Evolutionary conservation across 257 asterid species (phyloP), one percentile per base, ranked within the genome.

Genomic region (Salvia hispanica): DNA sequence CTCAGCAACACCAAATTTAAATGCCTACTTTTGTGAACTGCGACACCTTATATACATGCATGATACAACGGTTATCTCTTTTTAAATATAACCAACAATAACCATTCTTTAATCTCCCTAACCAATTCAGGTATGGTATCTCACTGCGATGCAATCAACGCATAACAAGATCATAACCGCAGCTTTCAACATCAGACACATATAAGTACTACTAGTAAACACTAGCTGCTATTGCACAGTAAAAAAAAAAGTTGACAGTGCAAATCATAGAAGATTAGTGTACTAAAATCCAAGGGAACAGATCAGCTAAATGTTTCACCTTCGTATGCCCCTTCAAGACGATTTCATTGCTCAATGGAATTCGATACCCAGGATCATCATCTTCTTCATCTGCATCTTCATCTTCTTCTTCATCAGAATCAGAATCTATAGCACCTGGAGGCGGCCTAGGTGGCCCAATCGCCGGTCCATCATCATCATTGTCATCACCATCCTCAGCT

Each of bases 341-440:
- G 76, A 93, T 88, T 84, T 93, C 99, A 69, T 93, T 93, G 77
- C 99, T 93, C 76, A 84, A n/a, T 6, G 99, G 99, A 64, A 90
- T 79, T 58, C 92, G 80, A 78, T 71, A 79, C 56, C 62, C 80
- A 75, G 83, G 64, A 64, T 76, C 91, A 14, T 77, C 88, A 45
- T 83, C 85, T 44, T 79, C 89, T 53, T 83, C 95, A 6, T 89
- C 96, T 45, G 73, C 78, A 4, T 25, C 31, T 25, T 25, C 31
- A 0, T 80, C 91, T 4, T 74, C 88, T 3, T 83, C 84, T 15
- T 60, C 85, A 4, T 68, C 85, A 7, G 59, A 56, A 64, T 53
- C 69, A 40, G 63, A 0, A 4, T 71, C 75, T 70, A 70, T 9
- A 18, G 21, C 36, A 15, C 79, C 84, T 18, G 50, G 64, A 13